phyloP scores from a whole-genome alignment of 768 basidiomycete species.

The Suillus lakei region DNA sequence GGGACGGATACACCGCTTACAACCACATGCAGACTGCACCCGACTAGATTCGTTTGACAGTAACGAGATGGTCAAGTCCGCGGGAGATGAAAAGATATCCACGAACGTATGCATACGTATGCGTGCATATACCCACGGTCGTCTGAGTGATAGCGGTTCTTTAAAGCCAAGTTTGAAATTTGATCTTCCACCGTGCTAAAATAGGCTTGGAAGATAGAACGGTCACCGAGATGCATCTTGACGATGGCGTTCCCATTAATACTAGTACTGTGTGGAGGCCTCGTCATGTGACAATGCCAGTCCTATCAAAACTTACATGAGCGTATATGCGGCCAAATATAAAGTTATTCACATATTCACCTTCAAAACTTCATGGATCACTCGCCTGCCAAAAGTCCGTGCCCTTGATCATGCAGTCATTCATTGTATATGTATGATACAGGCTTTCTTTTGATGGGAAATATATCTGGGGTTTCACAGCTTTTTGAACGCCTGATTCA shows the following conservation, averaged over 20 bases:
- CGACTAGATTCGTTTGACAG: constrained; percentile 12
- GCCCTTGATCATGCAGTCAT: neutral
- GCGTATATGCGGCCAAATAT: no score
- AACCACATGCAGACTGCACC: constrained; percentile 6
- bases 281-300: neutral
- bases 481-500: neutral
- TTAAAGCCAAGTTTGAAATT: neutral
- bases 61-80: constrained; percentile 11
- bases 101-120: neutral
- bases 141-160: constrained; percentile 1
- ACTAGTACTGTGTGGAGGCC: neutral
- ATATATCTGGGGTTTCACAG: constrained; percentile 2
- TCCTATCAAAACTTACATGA: no score
- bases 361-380: no score
- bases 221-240: neutral
- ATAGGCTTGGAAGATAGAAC: neutral
- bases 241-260: neutral
- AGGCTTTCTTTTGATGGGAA: no score
- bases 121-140: constrained; percentile 8
- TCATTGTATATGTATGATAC: neutral
- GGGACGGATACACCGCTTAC: constrained; percentile 11
- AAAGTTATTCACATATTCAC: no score
- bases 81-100: constrained; percentile 7
- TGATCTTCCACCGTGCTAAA: neutral
- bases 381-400: neutral